Percentiles rank a stretch among this genome's conserved stretches.
Conservation (phyloP, 768 basidiomycete genomes). For the Serendipita sp. region DNA sequence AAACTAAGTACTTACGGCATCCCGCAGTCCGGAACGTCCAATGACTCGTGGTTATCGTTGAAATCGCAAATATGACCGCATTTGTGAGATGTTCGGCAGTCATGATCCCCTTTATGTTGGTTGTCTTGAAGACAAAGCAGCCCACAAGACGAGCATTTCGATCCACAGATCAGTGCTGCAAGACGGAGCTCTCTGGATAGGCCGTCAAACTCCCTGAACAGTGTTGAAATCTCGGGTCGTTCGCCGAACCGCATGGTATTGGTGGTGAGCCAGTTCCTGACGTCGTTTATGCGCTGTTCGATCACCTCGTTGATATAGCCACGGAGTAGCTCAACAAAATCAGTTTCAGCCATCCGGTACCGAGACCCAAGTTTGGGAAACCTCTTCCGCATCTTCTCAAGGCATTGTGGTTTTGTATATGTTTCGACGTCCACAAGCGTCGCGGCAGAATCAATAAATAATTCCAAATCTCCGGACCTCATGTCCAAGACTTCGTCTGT, state of each 20-base stretch:
- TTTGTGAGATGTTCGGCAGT: constrained; percentile 35
- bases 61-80: constrained; percentile 33
- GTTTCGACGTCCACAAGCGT: not conserved
- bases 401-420: not conserved
- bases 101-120: constrained; percentile 32
- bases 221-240: constrained; percentile 29
- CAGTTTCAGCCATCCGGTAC: constrained; percentile 23
- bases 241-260: constrained; percentile 34
- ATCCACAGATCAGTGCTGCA: constrained; percentile 33
- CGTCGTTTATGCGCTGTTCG: constrained; percentile 30
- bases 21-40: constrained; percentile 22
- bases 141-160: constrained; percentile 33
- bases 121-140: constrained; percentile 33
- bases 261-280: constrained; percentile 34
- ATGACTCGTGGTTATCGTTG: constrained; percentile 22
- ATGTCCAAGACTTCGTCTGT: constrained; percentile 21
- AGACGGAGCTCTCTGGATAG: constrained; percentile 30
- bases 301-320: constrained; percentile 26
- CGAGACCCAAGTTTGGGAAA: constrained; percentile 16
- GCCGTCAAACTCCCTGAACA: constrained; percentile 30
- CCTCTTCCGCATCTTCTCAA: not conserved
- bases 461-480: too few relatives aligned
- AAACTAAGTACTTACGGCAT: constrained; percentile 26
- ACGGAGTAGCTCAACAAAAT: constrained; percentile 28
- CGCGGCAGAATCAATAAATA: not conserved